Evolutionary conservation across 192 early-diverging fungal species (phyloP), one percentile per base, ranked within the genome.

Genomic region (Allomyces macrogynus): DNA sequence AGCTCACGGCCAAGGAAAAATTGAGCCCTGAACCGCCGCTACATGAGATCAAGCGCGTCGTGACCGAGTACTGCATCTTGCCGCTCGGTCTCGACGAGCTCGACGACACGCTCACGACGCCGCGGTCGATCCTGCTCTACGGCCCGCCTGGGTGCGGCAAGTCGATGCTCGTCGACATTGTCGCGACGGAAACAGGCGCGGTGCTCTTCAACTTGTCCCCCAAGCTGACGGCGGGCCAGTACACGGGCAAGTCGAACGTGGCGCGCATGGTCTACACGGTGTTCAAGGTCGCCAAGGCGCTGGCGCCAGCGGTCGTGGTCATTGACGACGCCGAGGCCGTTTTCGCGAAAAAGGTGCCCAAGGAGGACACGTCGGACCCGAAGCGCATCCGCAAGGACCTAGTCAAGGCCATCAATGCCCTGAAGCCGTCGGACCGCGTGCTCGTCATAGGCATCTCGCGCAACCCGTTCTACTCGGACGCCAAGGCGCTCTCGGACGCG

Each of bases 321-420:
- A 75, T 84, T 62, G 80, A 84, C 68, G 75, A 76, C 27, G 70
- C 72, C 20, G 82, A 84, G 65, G 80, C 78, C 75, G 69, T 84
- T 14, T 84, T 83, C 49, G 78, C 78, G 24, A 84, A 84, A 70
- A 84, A 84, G 63, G 77, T 84, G 12, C 82, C 82, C 10, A 84
- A 84, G 65, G 82, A 84, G 61, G 80, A 84, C 67, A 75, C 75
- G 11, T 68, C 77, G 3, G 82, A 84, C 27, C 82, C 82, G 65
- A 84, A 80, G 62, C 74, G 82, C 20, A 83, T 83, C 66, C 80
- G 80, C 57, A 84, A 84, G 64, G 80, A 80, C 54, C 67, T 84
- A 5, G 61, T 77, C 16, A 84, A 84, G 69, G 62, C 69, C 62
- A 73, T 80, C 61, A 84, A 84, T 65, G 66, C 64, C 23, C 66